Evolutionary conservation across 2,329 filamentous ascomycete species (phyloP).

Genomic region (Epichloe festucae): DNA sequence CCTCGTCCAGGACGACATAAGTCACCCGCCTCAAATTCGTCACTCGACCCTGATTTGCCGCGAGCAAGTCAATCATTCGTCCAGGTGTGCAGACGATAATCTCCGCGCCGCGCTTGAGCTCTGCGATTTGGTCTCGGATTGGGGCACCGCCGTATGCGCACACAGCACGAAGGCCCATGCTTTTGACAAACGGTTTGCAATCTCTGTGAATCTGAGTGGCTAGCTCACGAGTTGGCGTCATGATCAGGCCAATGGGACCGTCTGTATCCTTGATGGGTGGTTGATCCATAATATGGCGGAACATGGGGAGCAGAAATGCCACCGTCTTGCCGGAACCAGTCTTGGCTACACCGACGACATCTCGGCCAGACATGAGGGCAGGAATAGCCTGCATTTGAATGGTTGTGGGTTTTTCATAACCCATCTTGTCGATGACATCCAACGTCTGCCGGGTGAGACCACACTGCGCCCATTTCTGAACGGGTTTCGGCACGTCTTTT

Average conservation of each 20-base stretch:
- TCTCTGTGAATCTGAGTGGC: conserved; percentile 90
- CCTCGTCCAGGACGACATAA: conserved; percentile 92
- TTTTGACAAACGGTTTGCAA: conserved; percentile 87
- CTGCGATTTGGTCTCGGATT: conserved; percentile 94
- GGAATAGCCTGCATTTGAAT: conserved; percentile 95
- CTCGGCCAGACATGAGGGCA: conserved; percentile 87
- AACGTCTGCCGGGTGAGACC: conserved; percentile 77
- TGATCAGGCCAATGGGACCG: conserved; percentile 75
- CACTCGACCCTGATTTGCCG: conserved; percentile 86
- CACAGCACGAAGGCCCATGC: conserved; percentile 70
- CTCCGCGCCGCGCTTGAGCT: conserved; percentile 87
- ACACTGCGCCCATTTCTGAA: conserved; percentile 94
- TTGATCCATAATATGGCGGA: conserved; percentile 94
- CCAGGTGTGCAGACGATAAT: conserved; percentile 93
- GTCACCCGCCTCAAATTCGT: conserved; percentile 82
- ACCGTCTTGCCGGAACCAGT: conserved; percentile 97
- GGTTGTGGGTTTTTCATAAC: conserved; percentile 78
- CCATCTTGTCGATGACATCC: conserved; percentile 68
- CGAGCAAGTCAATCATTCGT: conserved; percentile 87
- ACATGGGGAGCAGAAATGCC: conserved; percentile 92
- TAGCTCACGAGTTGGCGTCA: conserved; percentile 89
- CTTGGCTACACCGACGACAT: conserved; percentile 93
- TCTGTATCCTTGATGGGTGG: conserved; percentile 68
- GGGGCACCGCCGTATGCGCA: conserved; percentile 92
- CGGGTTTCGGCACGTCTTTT: conserved; percentile 79